These are phyloP conservation scores for Rutstroemia sp. DNA, from an alignment of 2,329 filamentous ascomycete species.

Conservation along the genomic window DNA sequence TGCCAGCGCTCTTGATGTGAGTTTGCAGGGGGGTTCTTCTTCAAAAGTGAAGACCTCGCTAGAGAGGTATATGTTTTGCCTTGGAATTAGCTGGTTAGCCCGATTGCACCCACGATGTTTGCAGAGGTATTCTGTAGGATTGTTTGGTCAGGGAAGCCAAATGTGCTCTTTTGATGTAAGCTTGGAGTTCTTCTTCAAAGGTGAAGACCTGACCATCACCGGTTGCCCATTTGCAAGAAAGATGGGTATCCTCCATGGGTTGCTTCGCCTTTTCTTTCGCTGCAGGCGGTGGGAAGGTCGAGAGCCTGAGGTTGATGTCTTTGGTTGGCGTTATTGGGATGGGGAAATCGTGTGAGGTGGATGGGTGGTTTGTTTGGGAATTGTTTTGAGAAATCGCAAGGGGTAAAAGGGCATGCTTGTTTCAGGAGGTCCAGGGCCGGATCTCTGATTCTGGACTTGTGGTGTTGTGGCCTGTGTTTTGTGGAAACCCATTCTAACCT, in stretches of 20 bases:
- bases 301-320: slow-evolving; percentile 17
- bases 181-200: slow-evolving; percentile 42
- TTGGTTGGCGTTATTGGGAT: slow-evolving; percentile 12
- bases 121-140: slow-evolving; percentile 40
- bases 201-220: slow-evolving; percentile 4
- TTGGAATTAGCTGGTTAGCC: no score
- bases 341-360: slow-evolving; percentile 15
- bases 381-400: no score
- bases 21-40: no score
- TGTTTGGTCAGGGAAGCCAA: slow-evolving; percentile 39
- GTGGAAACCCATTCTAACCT: no score
- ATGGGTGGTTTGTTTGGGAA: no score
- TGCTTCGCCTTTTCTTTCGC: not conserved
- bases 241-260: slow-evolving; percentile 6
- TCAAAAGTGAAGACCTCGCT: no score
- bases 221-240: slow-evolving; percentile 25
- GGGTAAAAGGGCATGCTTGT: no score
- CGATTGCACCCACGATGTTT: slow-evolving; percentile 50
- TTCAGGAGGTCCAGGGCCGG: no score
- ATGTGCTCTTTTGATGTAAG: slow-evolving; percentile 46
- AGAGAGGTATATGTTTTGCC: no score
- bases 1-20: no score
- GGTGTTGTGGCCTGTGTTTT: no score
- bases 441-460: no score
- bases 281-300: not conserved